Base-by-base conservation (phyloP, 306 rosid species). In the Pyrus bretschneideri region DNA sequence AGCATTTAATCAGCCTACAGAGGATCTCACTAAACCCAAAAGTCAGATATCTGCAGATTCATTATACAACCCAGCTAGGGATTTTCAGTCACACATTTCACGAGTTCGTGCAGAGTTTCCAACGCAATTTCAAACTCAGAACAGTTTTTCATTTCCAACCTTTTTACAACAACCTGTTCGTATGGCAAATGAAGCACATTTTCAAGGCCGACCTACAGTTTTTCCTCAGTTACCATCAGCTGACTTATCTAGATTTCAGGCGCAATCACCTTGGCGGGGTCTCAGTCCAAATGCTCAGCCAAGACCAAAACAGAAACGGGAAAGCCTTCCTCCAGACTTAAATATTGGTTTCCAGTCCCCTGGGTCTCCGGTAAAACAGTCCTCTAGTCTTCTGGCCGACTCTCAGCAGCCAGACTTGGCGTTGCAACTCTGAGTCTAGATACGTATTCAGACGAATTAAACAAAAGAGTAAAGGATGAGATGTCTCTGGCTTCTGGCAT, bases 401-500 rank as follows among this genome's bases (percentile, higher is more conserved):
- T 92, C 99, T 14, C 99, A 92, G 87, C 99, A 96, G 86, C 99
- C 98, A 46, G 99, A 96, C 88, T 87, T 96, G 59, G 99, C 99
- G 82, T 81, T 92, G 88, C 99, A 96, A 78, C 96, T 92, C 51
- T 96, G 88, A 92, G 31, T 42, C 44, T 61, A 70, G 73, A 79
- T 60, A 35, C 9, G 29, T 76, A 67, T 76, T 70, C 70, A 8
- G 73, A 55, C 63, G 75, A 75, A 73, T 67, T 82, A 55, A 61
- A 81, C 67, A 33, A 63, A 63, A 55, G 66, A 33, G 81, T 79
- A 42, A 38, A 42, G 55, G 58, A 6, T 31, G 61, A 70, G 38
- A 51, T 1, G 29, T n/a, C 25, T 72, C 23, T 62, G 29, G 82
- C 75, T 78, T 83, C 82, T 62, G 29, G 82, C 75, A 74, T 82